Base-by-base conservation (phyloP, 2,329 filamentous ascomycete species). In the Exophiala sp. region DNA sequence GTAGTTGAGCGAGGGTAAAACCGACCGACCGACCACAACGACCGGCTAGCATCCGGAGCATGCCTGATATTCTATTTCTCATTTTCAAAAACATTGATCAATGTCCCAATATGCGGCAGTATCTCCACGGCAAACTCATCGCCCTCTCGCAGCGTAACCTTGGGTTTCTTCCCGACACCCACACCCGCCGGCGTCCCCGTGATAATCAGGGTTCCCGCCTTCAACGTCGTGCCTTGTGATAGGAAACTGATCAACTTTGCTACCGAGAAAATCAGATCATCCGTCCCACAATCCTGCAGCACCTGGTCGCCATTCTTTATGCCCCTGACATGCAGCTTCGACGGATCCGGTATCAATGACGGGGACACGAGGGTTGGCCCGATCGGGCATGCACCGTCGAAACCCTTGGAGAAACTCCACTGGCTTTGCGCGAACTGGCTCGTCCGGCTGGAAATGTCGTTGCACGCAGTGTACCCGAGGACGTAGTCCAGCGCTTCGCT, bases 91-190 rank as follows among this genome's bases (percentile, higher is more conserved):
- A 62, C 58, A 18, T 70, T 78, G 32, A 75, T 68, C 59, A 79
- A 63, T 0, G 77, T 79, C 8, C 76, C 77, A 46, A 79, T 72
- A 62, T 76, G 65, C 11, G 76, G 76, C 48, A 73, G 59, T 52
- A 79, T 68, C 68, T 78, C 75, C 4, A 79, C 75, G 0, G 69
- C 66, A 58, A 80, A 78, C 56, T 71, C 68, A 61, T 74, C 72
- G 3, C 68, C 69, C 43, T 69, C 55, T 11, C 64, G 65, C 36
- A 76, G 54, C 5, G 66, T 68, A 18, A 74, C 63, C 46, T 73
- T 73, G 0, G 72, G 72, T 29, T 69, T 68, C 33, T 70, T 66
- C 61, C 71, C 70, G 2, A 69, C 67, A 4, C 75, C 75, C 14
- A 77, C 73, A 20, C 75, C 74, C 0, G 70, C 67, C 0, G 69